Evolutionary conservation across 192 early-diverging fungal genomes (phyloP), one percentile per base, ranked within the genome.

Genomic region (Chytriomyces sp.): DNA sequence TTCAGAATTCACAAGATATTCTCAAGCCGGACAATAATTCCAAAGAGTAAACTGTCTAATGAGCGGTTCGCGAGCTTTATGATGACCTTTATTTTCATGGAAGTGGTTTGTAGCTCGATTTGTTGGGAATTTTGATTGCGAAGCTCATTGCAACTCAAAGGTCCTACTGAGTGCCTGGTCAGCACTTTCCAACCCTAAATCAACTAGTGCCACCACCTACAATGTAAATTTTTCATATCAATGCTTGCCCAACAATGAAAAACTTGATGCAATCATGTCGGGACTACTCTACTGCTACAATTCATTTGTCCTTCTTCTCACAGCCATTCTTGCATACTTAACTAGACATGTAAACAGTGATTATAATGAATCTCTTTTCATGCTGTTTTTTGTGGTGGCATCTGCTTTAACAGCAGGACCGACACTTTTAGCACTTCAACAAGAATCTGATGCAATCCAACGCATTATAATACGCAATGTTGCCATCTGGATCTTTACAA

Each of bases 1-100:
- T 55, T 19, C 7, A 49, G 66, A 6, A 53, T 68, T 34, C 53
- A 68, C 17, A 68, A 56, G 5, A 68, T 68, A 19, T 68, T 68
- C 28, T 68, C 66, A 32, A 68, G 66, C 37, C 44, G 53, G 34
- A 68, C 34, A 17, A 55, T 68, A 6, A 68, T 68, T 68, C 66
- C 66, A 55, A 68, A 68, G n/a, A 40, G 44, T 19, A 55, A 38
- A 32, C 36, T 68, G 49, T 53, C 34, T 3, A 52, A 68, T n/a
- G 36, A 5, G 3, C 41, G 66, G 22, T 68, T 68, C 34, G 49
- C 22, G 52, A 34, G 53, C 10, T 55, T 68, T 32, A 31, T 68
- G 25, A 32, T 33, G 17, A 37, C 10, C 56, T n/a, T 33, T 32
- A 33, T 62, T 62, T 7, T 37, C 17, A 17, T 19, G 33, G 60